Base-by-base conservation (phyloP, 225 moss, liverwort and hornwort species). In the Marchantia polymorpha region DNA sequence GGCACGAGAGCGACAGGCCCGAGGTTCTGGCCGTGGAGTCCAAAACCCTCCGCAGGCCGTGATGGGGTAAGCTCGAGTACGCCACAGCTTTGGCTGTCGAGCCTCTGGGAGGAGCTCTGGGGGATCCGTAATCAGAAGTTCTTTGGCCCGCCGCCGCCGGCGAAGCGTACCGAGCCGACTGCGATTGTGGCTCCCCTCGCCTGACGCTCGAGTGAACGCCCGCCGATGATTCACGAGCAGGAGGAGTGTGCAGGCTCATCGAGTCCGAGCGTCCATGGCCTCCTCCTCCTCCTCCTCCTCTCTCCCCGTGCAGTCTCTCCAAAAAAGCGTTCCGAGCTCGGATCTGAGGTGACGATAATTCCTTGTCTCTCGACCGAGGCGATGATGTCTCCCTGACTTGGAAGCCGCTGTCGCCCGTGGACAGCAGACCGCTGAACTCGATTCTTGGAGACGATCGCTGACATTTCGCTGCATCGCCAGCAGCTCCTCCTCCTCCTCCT, bases 1-100 rank as follows among this genome's bases (percentile, higher is more conserved):
- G 46, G 46, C 60, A 76, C 8, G 76, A 61, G 12, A 61, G 46
- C 22, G 76, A 61, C 61, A 76, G 48, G 47, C 76, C 76, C 16
- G 60, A 48, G n/a, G 16, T 46, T 25, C 76, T 61, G 11, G 10
- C 10, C 20, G 10, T 39, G 1, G 46, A 60, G 39, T 76, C 60
- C 12, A 48, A n/a, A 63, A 22, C 63, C 22, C 48, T 63, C 22
- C 49, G 61, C n/a, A 63, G 20, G 48, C 63, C 26, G 8, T 61
- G 60, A 52, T 52, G n/a, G 20, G 60, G 75, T 14, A 39, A 19
- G 31, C 25, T 16, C 17, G 59, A 31, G 29, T 8, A 10, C 4
- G 12, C 64, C n/a, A 26, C 64, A 64, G 64, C 20, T 64, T 12
- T 6, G 26, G 31, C 59, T 16, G 39, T 55, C 56, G 13, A 11